These are phyloP conservation scores for Cutaneotrichosporon sp. DNA, from an alignment of 1,284 basidiomycete species.

Conservation along the genomic window DNA sequence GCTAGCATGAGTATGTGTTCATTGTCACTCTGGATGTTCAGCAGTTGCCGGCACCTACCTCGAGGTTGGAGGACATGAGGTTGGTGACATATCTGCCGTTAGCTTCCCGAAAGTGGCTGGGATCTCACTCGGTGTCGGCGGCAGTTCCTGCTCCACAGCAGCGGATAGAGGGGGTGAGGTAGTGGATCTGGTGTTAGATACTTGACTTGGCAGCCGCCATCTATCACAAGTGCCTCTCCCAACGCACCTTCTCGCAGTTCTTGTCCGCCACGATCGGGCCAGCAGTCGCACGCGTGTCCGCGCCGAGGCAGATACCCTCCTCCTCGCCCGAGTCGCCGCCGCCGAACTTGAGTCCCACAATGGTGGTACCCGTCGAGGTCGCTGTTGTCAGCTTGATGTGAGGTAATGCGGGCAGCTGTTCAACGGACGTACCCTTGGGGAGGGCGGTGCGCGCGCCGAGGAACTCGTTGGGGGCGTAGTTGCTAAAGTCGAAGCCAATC, in stretches of 20 bases:
- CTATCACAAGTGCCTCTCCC: too few species aligned
- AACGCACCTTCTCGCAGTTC: slow-evolving; percentile 95
- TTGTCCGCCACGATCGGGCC: slow-evolving; percentile 97
- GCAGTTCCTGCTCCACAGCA: slow-evolving; percentile 99
- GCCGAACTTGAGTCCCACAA: slow-evolving; percentile 85
- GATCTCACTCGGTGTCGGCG: slow-evolving; percentile 78
- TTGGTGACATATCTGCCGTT: slow-evolving; percentile 72
- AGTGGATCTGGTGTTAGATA: slow-evolving; percentile 82
- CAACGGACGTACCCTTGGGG: slow-evolving; percentile 54
- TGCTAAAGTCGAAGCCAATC: slow-evolving; percentile 71
- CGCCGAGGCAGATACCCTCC: slow-evolving; percentile 92
- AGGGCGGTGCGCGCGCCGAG: slow-evolving; percentile 56
- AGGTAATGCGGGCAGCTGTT: not conserved
- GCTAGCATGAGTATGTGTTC: slow-evolving; percentile 39
- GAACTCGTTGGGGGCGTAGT: slow-evolving; percentile 74
- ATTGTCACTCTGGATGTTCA: not conserved
- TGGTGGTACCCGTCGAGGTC: slow-evolving; percentile 95
- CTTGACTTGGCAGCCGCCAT: too few species aligned
- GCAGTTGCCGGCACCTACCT: too few species aligned
- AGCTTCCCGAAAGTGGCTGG: not conserved
- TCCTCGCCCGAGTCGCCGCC: slow-evolving; percentile 58
- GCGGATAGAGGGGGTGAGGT: slow-evolving; percentile 87
- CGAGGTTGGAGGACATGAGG: slow-evolving; percentile 89
- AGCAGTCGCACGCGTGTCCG: slow-evolving; percentile 93
- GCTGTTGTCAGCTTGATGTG: slow-evolving; percentile 60